These are phyloP conservation scores for Talaromyces sp. DNA, from an alignment of 2,329 filamentous ascomycete species.

Conservation along the genomic window DNA sequence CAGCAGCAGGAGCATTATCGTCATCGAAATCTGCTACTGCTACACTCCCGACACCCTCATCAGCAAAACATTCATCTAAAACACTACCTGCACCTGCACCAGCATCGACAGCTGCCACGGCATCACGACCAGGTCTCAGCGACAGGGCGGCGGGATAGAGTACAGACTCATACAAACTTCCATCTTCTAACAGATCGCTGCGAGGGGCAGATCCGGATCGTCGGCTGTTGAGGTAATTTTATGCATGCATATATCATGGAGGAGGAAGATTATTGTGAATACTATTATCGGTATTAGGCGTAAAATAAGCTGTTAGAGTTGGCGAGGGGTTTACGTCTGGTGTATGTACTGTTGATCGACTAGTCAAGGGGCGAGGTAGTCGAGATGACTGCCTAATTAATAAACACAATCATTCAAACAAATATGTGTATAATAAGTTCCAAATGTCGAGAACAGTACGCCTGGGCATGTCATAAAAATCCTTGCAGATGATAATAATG, in stretches of 20 bases:
- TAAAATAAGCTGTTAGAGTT: too few relatives aligned
- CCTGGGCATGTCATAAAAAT: too few relatives aligned
- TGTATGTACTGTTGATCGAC: not conserved
- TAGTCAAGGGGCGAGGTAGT: too few relatives aligned
- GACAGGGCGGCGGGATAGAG: not conserved
- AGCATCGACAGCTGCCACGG: not conserved
- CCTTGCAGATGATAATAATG: not conserved
- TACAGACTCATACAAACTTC: not conserved
- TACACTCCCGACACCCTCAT: not conserved
- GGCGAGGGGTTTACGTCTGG: not conserved
- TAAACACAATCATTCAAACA: too few relatives aligned
- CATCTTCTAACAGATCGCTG: not conserved
- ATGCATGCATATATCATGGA: not conserved
- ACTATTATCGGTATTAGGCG: not conserved
- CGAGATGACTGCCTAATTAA: too few relatives aligned
- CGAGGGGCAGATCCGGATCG: not conserved
- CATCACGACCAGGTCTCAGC: not conserved
- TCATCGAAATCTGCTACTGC: not conserved
- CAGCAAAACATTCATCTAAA: not conserved
- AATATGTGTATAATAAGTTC: too few relatives aligned
- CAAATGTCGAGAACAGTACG: too few relatives aligned
- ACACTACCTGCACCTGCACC: not conserved
- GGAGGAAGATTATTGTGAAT: not conserved
- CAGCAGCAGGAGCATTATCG: not conserved
- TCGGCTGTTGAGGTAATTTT: not conserved